These are phyloP conservation scores for Aspergillus incahuasiensis DNA, from an alignment of 495 filamentous ascomycete species.

Conservation along the genomic window DNA sequence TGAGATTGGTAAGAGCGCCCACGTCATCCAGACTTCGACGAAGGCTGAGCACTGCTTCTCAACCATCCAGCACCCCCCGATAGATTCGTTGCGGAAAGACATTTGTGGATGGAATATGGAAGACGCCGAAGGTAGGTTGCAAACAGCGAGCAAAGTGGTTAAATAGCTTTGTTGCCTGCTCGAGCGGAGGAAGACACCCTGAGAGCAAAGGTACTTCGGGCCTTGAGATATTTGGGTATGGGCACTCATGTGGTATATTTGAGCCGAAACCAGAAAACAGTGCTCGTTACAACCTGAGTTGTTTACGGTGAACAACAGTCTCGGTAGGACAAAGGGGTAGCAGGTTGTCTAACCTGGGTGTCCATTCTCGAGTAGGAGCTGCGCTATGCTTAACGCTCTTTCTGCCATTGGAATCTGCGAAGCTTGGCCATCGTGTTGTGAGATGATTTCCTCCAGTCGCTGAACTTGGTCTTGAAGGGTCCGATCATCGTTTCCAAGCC, in stretches of 20 bases:
- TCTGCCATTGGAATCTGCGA: background rate
- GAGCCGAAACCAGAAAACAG: no score
- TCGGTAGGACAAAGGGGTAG: no score
- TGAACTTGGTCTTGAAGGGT: background rate
- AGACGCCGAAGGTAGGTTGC: slow-evolving; percentile 22
- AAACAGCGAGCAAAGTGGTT: slow-evolving; percentile 20
- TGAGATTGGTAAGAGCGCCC: slow-evolving; percentile 9
- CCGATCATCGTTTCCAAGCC: background rate
- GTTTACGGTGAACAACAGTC: no score
- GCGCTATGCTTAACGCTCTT: background rate
- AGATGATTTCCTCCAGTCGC: background rate
- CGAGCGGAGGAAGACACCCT: slow-evolving; percentile 20
- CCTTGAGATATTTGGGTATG: background rate
- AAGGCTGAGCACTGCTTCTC: slow-evolving; percentile 25
- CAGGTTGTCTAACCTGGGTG: background rate
- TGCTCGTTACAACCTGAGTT: no score
- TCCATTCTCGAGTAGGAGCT: background rate
- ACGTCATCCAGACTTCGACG: slow-evolving; percentile 25
- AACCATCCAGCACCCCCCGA: slow-evolving; percentile 18
- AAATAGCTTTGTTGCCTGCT: slow-evolving; percentile 22
- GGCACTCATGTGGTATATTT: background rate
- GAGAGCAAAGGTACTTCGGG: slow-evolving; percentile 4
- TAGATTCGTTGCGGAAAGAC: slow-evolving; percentile 22
- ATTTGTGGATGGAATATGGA: slow-evolving; percentile 26
- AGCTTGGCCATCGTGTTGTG: background rate